phyloP scores from a whole-genome alignment of 1,284 basidiomycete genomes.

The Puccinia triticina region DNA sequence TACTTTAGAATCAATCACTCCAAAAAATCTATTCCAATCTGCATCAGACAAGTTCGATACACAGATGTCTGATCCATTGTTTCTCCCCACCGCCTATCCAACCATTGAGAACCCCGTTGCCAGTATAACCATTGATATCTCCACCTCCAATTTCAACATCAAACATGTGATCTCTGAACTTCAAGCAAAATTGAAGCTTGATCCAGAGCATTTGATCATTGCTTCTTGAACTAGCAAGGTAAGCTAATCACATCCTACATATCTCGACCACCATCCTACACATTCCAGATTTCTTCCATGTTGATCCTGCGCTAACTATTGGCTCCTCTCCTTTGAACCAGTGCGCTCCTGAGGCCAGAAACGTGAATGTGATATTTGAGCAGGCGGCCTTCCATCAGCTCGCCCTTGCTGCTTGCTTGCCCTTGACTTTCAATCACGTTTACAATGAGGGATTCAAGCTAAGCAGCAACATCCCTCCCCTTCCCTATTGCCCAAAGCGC shows the following conservation, averaged over 20 bases:
- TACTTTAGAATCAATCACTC: too few species aligned
- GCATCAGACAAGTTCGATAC: too few species aligned
- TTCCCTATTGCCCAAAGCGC: neutral
- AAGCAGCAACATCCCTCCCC: neutral
- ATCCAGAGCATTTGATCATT: neutral
- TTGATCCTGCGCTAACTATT: too few species aligned
- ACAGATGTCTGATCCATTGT: too few species aligned
- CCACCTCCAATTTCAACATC: too few species aligned
- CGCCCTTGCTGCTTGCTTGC: neutral
- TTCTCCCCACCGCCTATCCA: too few species aligned
- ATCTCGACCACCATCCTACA: neutral
- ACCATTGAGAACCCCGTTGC: too few species aligned
- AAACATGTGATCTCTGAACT: neutral
- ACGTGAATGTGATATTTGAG: neutral
- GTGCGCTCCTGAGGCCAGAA: neutral
- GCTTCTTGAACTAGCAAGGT: neutral
- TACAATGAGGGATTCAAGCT: neutral
- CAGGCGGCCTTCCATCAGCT: neutral
- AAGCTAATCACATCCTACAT: neutral
- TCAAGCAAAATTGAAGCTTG: neutral
- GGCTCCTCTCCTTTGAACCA: too few species aligned
- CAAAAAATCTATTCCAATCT: too few species aligned
- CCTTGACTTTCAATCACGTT: too few species aligned
- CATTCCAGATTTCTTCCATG: neutral
- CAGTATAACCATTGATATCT: too few species aligned